Base-by-base conservation (phyloP, 345 rosid genomes). In the Gossypium anomalum region DNA sequence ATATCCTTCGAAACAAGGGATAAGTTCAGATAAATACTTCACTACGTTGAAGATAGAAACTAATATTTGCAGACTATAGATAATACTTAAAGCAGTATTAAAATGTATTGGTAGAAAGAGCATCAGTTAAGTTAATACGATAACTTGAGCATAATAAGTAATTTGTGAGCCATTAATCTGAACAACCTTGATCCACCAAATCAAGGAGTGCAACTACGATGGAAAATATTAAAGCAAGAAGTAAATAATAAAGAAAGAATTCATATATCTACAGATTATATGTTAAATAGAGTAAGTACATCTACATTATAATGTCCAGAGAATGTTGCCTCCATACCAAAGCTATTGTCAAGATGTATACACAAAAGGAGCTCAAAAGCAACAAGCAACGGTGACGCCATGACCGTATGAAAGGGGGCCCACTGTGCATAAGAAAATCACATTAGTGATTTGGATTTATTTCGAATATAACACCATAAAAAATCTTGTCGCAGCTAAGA, bases 321-420 rank as follows among this genome's bases (percentile, higher is more conserved):
- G 66, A 56, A 47, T 72, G 65, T 49, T 59, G 69, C 76, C 7
- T 59, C 4, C 38, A 8, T 66, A 90, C 97, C 93, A 83, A 86
- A 88, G 77, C 76, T 79, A 70, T 85, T 80, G 78, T 89, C 87
- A 25, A 94, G 93, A 83, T 79, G 90, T 61, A 89, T 86, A 79
- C 95, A 93, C 17, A 93, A 91, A 23, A 93, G 89, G 52, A 93
- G 82, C 75, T 92, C 97, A 73, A 94, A 94, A 71, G 96, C 94
- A 72, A 94, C 84, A 83, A 94, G 87, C 81, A 92, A 82, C 1
- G 98, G 97, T 6, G 87, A 82, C 1, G 98, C 96, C 85, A 86
- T 78, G 56, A 90, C 79, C 13, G 94, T 83, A 65, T 93, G 98
- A 76, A 75, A 88, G 47, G 98, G 97, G 59, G 98, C 97, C 97